Percentiles rank a stretch among this genome's conserved stretches.
These are phyloP conservation scores for Lizonia empirigonia DNA, from an alignment of 2,329 filamentous ascomycete species.

Conservation along the genomic window DNA sequence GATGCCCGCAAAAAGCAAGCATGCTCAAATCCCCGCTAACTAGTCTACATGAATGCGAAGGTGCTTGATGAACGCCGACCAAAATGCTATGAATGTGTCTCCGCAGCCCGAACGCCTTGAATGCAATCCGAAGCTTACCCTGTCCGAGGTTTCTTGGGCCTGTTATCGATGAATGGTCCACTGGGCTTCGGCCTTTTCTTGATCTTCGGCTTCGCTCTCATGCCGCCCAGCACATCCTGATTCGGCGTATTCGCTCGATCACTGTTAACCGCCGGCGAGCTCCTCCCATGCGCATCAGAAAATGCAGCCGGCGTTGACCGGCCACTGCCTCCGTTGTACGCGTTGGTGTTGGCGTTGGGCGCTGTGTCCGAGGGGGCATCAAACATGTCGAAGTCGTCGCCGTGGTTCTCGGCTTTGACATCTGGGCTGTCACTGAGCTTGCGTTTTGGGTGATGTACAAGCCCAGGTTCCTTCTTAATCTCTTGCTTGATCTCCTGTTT, in stretches of 20 bases:
- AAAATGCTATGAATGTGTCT: conserved; percentile 7
- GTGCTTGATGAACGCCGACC: conserved; percentile 6
- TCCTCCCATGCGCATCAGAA: conserved; percentile 23
- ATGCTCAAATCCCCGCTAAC: conserved; percentile 9
- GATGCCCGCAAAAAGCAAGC: conserved; percentile 10
- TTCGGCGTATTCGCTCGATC: conserved; percentile 8
- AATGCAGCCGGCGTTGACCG: conserved; percentile 34
- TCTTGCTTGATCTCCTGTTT: conserved; percentile 29
- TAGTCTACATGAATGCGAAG: conserved; percentile 6
- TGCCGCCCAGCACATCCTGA: conserved; percentile 4
- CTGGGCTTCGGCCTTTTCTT: conserved; percentile 31
- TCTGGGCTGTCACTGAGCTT: conserved; percentile 71
- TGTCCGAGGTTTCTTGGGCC: conserved; percentile 35
- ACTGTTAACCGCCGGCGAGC: conserved; percentile 20
- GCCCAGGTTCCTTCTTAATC: conserved; percentile 57
- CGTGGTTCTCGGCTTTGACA: conserved; percentile 60
- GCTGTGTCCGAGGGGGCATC: conserved; percentile 34
- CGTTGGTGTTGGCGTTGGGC: conserved; percentile 21
- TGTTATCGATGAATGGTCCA: conserved; percentile 30
- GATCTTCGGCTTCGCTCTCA: conserved; percentile 37
- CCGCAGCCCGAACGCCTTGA: neutral
- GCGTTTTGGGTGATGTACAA: conserved; percentile 77
- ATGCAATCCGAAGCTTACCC: conserved; percentile 17
- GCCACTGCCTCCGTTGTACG: conserved; percentile 31
- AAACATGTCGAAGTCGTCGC: conserved; percentile 41